Evolutionary conservation across 2,329 filamentous ascomycete species (phyloP), one percentile per base, ranked within the genome.

Genomic region (Colletotrichum sansevieriae): DNA sequence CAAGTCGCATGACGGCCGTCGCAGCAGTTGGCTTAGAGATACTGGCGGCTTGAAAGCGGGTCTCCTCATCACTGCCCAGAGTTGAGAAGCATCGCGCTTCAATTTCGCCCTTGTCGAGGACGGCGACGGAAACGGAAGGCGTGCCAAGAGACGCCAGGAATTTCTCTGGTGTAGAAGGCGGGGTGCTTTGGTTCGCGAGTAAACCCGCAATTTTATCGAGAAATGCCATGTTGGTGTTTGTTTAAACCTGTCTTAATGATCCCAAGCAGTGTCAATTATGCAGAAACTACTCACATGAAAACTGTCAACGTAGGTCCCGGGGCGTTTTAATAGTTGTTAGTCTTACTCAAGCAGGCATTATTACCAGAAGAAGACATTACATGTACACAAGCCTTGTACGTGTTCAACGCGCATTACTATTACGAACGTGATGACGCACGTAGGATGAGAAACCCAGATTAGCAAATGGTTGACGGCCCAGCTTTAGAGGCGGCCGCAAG

Each of bases 1-100:
- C 49, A 0, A 66, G 64, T 11, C 64, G 47, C 64, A 66, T 66
- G 22, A 66, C 33, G 12, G 64, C 29, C 4, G 59, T 63, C 13
- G 57, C 64, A 10, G 63, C 58, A 4, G 39, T 57, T 13, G 63
- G 63, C 18, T 66, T 66, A 3, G 63, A 66, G 29, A 66, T 66
- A 2, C 63, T 66, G 18, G 57, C 56, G 9, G 63, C 63, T n/a
- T 66, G 63, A 49, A 66, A 66, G 22, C 22, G 58, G 3, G 64
- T 63, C 9, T 43, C 41, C 2, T 47, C 44, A 15, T 66, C 41
- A 15, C 63, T 41, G 3, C 58, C 64, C 10, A 66, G 15, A 6
- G 29, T 56, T 3, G 64, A 66, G 37, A 66, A 66, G 15, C 64
- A 66, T n/a, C 58, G 39, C n/a, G 47, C 47, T 3, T 66, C 58